Evolutionary conservation across 2,329 filamentous ascomycete species (phyloP).

Genomic region (Neonectria magnoliae): DNA sequence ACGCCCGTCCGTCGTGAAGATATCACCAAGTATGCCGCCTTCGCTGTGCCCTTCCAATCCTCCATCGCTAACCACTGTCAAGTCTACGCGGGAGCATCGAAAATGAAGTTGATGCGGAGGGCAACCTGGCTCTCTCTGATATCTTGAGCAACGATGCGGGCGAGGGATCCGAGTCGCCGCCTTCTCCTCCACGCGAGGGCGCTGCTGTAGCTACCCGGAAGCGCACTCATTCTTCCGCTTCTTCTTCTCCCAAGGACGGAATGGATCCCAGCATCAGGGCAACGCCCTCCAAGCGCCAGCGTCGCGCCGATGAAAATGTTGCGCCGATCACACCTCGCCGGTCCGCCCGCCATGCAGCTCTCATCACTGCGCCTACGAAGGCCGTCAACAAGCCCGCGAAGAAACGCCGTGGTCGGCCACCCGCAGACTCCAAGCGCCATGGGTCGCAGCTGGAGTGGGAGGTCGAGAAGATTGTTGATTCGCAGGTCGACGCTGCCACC

Average conservation of each 20-base stretch:
- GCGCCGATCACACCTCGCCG: slow-evolving; percentile 12
- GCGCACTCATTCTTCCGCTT: slow-evolving; percentile 5
- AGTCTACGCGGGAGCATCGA: slow-evolving; percentile 29
- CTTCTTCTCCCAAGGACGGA: background rate
- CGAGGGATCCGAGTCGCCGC: background rate
- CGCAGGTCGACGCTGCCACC: slow-evolving; percentile 50
- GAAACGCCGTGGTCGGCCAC: slow-evolving; percentile 23
- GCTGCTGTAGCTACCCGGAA: background rate
- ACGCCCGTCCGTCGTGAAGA: slow-evolving; percentile 23
- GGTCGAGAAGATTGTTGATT: slow-evolving; percentile 59
- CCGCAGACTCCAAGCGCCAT: slow-evolving; percentile 20
- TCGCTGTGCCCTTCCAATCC: too few relatives aligned
- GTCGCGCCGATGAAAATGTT: background rate
- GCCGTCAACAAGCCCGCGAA: background rate
- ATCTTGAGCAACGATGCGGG: slow-evolving; percentile 20
- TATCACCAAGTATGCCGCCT: slow-evolving; percentile 22
- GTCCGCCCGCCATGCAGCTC: slow-evolving; percentile 24
- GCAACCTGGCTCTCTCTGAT: slow-evolving; percentile 23
- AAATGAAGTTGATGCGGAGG: slow-evolving; percentile 23
- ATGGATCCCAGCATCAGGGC: background rate
- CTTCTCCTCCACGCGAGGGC: background rate
- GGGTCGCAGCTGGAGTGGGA: slow-evolving; percentile 51
- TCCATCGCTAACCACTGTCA: background rate
- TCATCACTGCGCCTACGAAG: background rate
- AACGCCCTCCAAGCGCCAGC: slow-evolving; percentile 25